Evolutionary conservation across 768 basidiomycete species (phyloP).

Genomic region (Trametes maxima): DNA sequence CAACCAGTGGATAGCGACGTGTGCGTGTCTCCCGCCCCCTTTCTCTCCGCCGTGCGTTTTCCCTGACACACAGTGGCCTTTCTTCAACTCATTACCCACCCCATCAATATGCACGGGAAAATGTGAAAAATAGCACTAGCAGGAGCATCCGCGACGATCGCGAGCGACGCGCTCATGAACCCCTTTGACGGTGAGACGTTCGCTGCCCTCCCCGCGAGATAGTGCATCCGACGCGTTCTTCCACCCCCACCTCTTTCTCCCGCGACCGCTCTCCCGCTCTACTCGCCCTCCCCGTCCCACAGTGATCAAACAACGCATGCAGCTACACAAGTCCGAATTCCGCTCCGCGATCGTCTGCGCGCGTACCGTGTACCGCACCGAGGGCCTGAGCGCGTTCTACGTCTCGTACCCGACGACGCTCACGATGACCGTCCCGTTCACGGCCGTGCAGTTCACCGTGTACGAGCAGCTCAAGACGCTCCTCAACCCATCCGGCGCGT

Average conservation of each 20-base stretch:
- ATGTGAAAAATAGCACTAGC: constrained; percentile 67
- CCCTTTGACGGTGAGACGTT: constrained; percentile 89
- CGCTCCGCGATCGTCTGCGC: constrained; percentile 88
- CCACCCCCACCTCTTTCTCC: constrained; percentile 16
- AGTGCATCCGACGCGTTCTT: constrained; percentile 17
- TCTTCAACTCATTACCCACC: not conserved
- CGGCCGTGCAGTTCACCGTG: constrained; percentile 95
- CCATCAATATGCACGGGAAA: not conserved
- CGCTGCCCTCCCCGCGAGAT: constrained; percentile 4
- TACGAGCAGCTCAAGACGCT: constrained; percentile 91
- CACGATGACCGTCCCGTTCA: constrained; percentile 96
- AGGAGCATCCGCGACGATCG: constrained; percentile 92
- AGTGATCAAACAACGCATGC: constrained; percentile 99
- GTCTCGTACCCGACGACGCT: constrained; percentile 98
- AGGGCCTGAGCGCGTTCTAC: constrained; percentile 93
- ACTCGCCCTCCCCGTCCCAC: constrained; percentile 18
- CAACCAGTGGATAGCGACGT: constrained; percentile 87
- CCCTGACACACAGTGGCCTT: not conserved
- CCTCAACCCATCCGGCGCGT: constrained; percentile 82
- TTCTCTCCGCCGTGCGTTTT: not conserved
- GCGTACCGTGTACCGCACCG: constrained; percentile 76
- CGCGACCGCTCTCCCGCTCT: not conserved
- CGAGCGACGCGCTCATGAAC: constrained; percentile 98
- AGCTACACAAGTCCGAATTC: constrained; percentile 91
- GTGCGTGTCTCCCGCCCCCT: constrained; percentile 48